These are phyloP conservation scores for Coemansia sp. DNA, from an alignment of 192 early-diverging fungal genomes.

Conservation along the genomic window DNA sequence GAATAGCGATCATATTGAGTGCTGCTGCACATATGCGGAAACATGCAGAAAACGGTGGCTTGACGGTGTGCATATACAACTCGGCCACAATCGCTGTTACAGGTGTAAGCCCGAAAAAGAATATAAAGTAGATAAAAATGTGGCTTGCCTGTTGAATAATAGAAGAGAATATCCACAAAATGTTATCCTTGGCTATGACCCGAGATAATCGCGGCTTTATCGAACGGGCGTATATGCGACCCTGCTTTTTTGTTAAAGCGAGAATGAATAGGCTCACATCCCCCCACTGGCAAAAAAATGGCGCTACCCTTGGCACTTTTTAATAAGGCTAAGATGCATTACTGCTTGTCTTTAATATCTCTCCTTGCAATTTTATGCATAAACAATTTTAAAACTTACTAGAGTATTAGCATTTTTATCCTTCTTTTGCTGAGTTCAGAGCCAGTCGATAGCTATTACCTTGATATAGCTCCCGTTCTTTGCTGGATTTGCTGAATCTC, in stretches of 20 bases:
- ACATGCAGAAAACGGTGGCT: neutral
- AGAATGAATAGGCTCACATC: neutral
- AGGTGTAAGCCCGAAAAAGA: neutral
- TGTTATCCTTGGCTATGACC: neutral
- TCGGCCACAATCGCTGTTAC: conserved; percentile 6
- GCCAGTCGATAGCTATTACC: neutral
- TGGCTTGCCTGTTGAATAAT: neutral
- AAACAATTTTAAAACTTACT: too few relatives aligned
- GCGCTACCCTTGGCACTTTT: neutral
- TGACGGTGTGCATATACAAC: conserved; percentile 3
- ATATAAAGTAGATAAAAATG: neutral
- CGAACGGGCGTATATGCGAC: neutral
- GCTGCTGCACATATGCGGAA: neutral
- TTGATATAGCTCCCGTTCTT: neutral
- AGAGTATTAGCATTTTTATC: too few relatives aligned
- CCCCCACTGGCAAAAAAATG: neutral
- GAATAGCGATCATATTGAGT: neutral
- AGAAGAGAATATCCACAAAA: conserved; percentile 4
- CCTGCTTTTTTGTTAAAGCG: neutral
- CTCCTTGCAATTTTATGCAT: neutral
- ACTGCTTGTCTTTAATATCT: conserved; percentile 7
- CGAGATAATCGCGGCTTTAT: neutral
- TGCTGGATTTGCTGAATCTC: neutral
- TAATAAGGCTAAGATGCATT: neutral
- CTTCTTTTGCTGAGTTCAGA: conserved; percentile 1